phyloP scores from a whole-genome alignment of 2,329 filamentous ascomycete species.

The Madurella fahalii region DNA sequence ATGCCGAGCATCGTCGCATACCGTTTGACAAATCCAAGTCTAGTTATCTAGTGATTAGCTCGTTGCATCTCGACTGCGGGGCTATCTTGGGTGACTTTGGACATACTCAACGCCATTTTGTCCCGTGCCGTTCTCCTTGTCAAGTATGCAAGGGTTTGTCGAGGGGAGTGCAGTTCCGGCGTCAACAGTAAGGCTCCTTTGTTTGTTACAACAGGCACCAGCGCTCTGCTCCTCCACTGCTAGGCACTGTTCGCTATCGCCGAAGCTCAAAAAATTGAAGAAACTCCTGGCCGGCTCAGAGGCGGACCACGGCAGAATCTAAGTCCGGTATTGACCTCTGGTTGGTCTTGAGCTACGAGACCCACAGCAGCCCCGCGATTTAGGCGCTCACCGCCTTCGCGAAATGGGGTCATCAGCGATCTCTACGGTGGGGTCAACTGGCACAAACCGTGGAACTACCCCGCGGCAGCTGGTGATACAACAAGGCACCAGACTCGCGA shows the following conservation, averaged over 20 bases:
- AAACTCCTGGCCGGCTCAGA: constrained; percentile 7
- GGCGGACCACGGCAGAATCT: constrained; percentile 25
- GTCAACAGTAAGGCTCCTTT: constrained; percentile 7
- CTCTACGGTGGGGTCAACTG: background rate
- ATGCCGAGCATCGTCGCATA: constrained; percentile 40
- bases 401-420: constrained; percentile 3
- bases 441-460: background rate
- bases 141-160: constrained; percentile 5
- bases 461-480: background rate
- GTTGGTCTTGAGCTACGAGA: constrained; percentile 11
- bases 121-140: constrained; percentile 6
- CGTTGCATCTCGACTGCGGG: constrained; percentile 20
- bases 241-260: constrained; percentile 22
- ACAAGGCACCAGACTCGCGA: too few relatives aligned
- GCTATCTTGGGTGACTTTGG: constrained; percentile 5
- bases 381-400: constrained; percentile 23
- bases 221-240: constrained; percentile 17
- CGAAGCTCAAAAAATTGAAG: constrained; percentile 28
- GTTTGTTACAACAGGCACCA: constrained; percentile 14
- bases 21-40: constrained; percentile 82
- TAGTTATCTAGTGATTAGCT: constrained; percentile 33
- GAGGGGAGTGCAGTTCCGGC: constrained; percentile 9
- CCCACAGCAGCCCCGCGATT: constrained; percentile 17
- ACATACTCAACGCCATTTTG: constrained; percentile 60
- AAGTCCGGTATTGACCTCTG: constrained; percentile 21